A percentile compares a stretch with the other conserved stretches of the same genome.
These are phyloP conservation scores for Vitis cinerea DNA, from an alignment of 164 flowering plant species.

Conservation along the genomic window DNA sequence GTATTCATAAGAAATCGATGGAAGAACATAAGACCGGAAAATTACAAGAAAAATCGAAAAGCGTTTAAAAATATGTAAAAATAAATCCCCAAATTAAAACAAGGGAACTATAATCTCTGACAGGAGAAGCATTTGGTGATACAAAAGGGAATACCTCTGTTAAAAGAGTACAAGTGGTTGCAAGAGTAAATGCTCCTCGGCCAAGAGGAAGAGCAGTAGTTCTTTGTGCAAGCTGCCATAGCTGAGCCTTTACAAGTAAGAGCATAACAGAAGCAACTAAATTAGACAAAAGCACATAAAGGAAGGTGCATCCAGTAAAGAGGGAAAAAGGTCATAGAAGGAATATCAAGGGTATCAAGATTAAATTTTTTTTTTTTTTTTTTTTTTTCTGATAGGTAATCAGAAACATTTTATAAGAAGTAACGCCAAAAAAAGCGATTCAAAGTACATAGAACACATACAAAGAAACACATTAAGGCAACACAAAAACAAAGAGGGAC, in stretches of 20 bases:
- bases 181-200: conserved; percentile 97
- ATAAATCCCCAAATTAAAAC: background rate
- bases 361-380: no score
- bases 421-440: no score
- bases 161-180: conserved; percentile 78
- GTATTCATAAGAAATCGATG: background rate
- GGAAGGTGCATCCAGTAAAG: background rate
- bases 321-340: background rate
- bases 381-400: no score
- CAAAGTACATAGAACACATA: no score
- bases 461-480: no score
- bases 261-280: conserved; percentile 12
- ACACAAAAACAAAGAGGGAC: no score
- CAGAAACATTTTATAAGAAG: no score
- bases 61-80: background rate
- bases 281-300: background rate
- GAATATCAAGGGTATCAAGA: background rate
- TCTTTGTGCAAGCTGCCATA: conserved; percentile 97
- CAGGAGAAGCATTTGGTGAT: background rate
- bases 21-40: background rate
- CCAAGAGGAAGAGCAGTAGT: conserved; percentile 95
- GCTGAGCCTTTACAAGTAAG: conserved; percentile 57
- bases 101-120: background rate
- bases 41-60: background rate
- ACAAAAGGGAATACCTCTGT: conserved; percentile 70